Conservation (phyloP, 2,329 filamentous ascomycete species). For the Fusarium keratoplasticum region DNA sequence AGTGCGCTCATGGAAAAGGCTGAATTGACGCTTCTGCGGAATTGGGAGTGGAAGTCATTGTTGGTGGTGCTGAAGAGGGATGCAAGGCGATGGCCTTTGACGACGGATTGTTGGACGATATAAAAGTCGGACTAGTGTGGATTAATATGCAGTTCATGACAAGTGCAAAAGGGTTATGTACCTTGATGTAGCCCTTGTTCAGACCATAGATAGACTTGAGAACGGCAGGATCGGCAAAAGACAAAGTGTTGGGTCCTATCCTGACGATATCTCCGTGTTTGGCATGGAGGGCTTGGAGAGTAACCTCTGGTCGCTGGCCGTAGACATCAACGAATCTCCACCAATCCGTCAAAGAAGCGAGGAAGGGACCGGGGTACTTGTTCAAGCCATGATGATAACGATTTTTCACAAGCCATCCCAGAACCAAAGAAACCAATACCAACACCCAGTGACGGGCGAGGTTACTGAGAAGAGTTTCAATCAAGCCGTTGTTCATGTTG, state of each 20-base stretch:
- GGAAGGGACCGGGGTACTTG: slow-evolving; percentile 77
- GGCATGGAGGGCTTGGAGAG: slow-evolving; percentile 74
- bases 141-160: slow-evolving; percentile 63
- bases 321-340: slow-evolving; percentile 81
- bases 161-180: slow-evolving; percentile 46
- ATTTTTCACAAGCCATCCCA: slow-evolving; percentile 34
- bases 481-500: slow-evolving; percentile 40
- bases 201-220: slow-evolving; percentile 83
- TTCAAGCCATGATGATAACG: slow-evolving; percentile 68
- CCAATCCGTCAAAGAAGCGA: slow-evolving; percentile 74
- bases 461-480: slow-evolving; percentile 30
- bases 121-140: slow-evolving; percentile 78
- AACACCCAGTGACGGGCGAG: slow-evolving; percentile 39
- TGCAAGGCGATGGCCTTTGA: slow-evolving; percentile 73
- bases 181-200: slow-evolving; percentile 85
- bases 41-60: slow-evolving; percentile 79
- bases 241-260: slow-evolving; percentile 78
- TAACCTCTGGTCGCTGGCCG: slow-evolving; percentile 71
- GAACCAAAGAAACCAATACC: slow-evolving; percentile 6
- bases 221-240: slow-evolving; percentile 78
- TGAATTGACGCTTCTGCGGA: slow-evolving; percentile 79
- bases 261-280: slow-evolving; percentile 81
- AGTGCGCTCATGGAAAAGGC: slow-evolving; percentile 83
- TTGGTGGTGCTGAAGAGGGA: slow-evolving; percentile 83
- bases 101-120: slow-evolving; percentile 79